phyloP scores from a whole-genome alignment of 768 basidiomycete genomes.

The Thelephora aurantiotincta region DNA sequence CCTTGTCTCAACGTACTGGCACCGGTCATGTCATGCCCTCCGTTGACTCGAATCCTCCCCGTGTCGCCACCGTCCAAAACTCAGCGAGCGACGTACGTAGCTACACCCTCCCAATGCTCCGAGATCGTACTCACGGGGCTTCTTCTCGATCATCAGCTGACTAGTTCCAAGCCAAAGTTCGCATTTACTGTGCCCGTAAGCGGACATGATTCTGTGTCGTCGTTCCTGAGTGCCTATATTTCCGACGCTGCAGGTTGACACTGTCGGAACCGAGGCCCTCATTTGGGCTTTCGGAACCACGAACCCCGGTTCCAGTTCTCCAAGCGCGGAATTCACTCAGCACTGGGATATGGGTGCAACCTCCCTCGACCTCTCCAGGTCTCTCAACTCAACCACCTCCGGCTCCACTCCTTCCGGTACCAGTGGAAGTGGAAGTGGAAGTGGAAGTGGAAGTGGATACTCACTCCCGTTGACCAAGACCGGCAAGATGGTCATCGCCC shows the following conservation, averaged over 20 bases:
- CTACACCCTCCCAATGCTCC: neutral
- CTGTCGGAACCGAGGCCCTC: constrained; percentile 25
- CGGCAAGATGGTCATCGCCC: constrained; percentile 35
- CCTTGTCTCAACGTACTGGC: constrained; percentile 52
- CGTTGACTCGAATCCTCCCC: constrained; percentile 36
- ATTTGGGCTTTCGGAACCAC: constrained; percentile 46
- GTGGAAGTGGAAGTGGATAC: neutral
- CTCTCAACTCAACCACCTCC: constrained; percentile 10
- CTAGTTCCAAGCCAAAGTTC: constrained; percentile 28
- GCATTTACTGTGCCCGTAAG: constrained; percentile 33
- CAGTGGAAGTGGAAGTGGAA: neutral
- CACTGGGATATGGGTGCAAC: constrained; percentile 32
- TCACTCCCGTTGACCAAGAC: constrained; percentile 25
- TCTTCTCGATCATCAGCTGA: constrained; percentile 15
- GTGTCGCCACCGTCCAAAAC: constrained; percentile 28
- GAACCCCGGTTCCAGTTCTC: constrained; percentile 31
- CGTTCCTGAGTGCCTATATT: neutral
- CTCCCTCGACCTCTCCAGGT: constrained; percentile 33
- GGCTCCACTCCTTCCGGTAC: constrained; percentile 11
- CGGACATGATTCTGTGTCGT: neutral
- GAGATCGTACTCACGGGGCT: neutral
- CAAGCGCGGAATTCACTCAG: constrained; percentile 29
- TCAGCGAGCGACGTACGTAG: constrained; percentile 4
- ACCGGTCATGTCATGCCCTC: constrained; percentile 38
- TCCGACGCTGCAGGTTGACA: constrained; percentile 22